A percentile compares a stretch with the other conserved stretches of the same genome.
These are phyloP conservation scores for Pseudogymnoascus sp. DNA, from an alignment of 2,329 filamentous ascomycete species.

Conservation along the genomic window DNA sequence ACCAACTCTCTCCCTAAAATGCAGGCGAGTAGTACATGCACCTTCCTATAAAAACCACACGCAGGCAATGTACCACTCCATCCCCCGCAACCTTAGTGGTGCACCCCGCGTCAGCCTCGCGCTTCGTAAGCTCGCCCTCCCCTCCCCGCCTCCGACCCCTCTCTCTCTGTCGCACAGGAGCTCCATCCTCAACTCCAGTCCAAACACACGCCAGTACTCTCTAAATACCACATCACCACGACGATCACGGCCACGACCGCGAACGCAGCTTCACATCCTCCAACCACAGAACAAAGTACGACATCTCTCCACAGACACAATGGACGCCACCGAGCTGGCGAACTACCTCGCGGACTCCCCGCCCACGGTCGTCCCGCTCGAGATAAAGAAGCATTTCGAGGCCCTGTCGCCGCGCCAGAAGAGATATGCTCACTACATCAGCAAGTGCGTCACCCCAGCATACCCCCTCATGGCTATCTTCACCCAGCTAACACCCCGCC, in stretches of 20 bases:
- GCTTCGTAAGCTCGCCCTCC: neutral
- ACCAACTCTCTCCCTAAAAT: neutral
- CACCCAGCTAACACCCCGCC: slow-evolving; percentile 13
- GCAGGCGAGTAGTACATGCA: neutral
- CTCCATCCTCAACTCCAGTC: neutral
- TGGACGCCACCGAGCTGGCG: slow-evolving; percentile 53
- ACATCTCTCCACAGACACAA: slow-evolving; percentile 23
- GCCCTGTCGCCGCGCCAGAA: slow-evolving; percentile 67
- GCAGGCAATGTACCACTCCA: neutral
- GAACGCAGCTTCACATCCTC: neutral
- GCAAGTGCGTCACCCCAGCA: slow-evolving; percentile 48
- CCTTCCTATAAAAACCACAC: slow-evolving; percentile 1
- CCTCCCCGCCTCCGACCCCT: neutral
- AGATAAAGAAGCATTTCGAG: slow-evolving; percentile 90
- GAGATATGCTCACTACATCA: slow-evolving; percentile 86
- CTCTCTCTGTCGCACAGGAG: neutral
- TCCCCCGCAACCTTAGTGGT: neutral
- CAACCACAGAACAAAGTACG: neutral
- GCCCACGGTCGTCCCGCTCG: slow-evolving; percentile 76
- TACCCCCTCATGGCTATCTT: slow-evolving; percentile 9
- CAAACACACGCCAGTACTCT: neutral
- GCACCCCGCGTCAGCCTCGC: slow-evolving; percentile 7
- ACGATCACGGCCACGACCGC: neutral
- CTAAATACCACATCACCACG: neutral
- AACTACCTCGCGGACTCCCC: slow-evolving; percentile 90